Evolutionary conservation across 129 eudicot species (phyloP), one percentile per base, ranked within the genome.

Genomic region (Pseudognaphalium luteoalbum): DNA sequence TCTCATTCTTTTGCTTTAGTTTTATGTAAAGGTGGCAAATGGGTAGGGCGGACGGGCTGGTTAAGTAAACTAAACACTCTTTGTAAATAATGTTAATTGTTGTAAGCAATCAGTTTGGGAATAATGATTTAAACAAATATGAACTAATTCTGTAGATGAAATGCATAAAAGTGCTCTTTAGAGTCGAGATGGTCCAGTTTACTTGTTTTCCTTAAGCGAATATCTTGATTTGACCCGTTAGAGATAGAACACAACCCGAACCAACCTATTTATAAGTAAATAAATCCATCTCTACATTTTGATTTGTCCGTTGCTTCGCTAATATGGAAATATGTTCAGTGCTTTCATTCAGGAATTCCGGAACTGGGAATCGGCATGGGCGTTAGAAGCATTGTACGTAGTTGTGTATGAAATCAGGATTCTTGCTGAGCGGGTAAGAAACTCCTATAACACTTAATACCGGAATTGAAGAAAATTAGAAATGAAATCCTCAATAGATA

Each of bases 351-450:
- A 91, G 91, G 99, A 95, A 73, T 91, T 95, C 69, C 89, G 97
- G 70, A 91, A 89, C 47, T 95, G 97, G 97, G 99, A 95, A 82
- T 87, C 97, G 4, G 94, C 97, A 19, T 95, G 99, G 99, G 97
- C 94, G 34, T 83, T 95, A 72, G 94, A 95, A 85, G 94, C 99
- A 7, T 72, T 95, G 41, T 89, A 89, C 77, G 96, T 91, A 62
- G 78, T 95, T 80, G 92, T 87, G 74, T 95, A 87, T 66, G 99
- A 95, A 88, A 89, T 91, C 78, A 89, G 99, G 87, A 85, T 95
- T 83, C 88, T 95, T 60, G 99, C 99, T 16, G 99, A 95, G 81
- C 83, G 86, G 94, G 99, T 95, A 87, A 76, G 83, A 33, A 74
- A 76, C 62, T 81, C 37, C 39, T 39, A 29, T 66, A 56, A 66